phyloP scores from a whole-genome alignment of 2,329 filamentous ascomycete species.

The Paraphaeosphaeria minitans region DNA sequence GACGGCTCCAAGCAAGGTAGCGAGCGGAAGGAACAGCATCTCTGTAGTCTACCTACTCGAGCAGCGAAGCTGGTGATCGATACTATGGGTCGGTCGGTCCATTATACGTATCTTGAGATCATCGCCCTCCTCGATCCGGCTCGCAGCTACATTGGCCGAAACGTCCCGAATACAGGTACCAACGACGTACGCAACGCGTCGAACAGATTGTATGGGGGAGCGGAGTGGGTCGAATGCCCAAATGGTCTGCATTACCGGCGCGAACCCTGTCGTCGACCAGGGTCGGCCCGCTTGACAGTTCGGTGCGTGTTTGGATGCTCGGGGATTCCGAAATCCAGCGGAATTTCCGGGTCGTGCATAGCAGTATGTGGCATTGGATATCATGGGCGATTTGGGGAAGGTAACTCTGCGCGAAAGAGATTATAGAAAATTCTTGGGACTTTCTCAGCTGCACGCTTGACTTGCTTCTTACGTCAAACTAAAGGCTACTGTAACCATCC shows the following conservation, averaged over 20 bases:
- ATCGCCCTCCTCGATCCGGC: not conserved
- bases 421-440: not conserved
- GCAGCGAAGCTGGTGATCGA: not conserved
- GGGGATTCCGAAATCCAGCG: not conserved
- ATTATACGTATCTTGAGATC: not conserved
- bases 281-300: not conserved
- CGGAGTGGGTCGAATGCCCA: not conserved
- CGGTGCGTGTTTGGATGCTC: not conserved
- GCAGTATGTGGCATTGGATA: not conserved
- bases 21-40: not conserved
- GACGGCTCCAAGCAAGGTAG: not conserved
- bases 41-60: not conserved
- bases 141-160: not conserved
- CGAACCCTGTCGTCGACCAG: not conserved
- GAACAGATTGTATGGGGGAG: not conserved
- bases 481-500: not conserved
- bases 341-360: not conserved
- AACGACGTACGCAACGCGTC: not conserved
- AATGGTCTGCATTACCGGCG: not conserved
- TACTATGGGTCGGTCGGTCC: too few relatives aligned
- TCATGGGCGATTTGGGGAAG: too few relatives aligned
- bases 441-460: not conserved
- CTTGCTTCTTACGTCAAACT: not conserved
- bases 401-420: not conserved
- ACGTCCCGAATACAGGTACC: not conserved